phyloP scores from a whole-genome alignment of 2,329 filamentous ascomycete species.

The Pseudogymnoascus verrucosus region DNA sequence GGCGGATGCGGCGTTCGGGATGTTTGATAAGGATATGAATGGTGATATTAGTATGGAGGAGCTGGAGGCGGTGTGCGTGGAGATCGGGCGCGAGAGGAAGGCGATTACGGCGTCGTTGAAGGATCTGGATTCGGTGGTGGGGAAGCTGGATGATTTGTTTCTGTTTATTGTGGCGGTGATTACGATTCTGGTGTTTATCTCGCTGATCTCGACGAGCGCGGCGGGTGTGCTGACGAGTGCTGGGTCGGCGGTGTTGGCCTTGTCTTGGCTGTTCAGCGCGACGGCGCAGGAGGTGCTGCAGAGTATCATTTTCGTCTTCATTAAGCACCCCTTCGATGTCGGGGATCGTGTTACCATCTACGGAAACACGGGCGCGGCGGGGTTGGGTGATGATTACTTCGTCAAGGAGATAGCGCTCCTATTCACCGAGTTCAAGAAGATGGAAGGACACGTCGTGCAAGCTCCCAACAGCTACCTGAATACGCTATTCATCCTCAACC shows the following conservation, averaged over 20 bases:
- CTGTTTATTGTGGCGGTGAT: conserved; percentile 79
- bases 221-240: conserved; percentile 84
- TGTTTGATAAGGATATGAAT: conserved; percentile 96
- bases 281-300: conserved; percentile 93
- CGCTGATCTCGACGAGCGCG: conserved; percentile 83
- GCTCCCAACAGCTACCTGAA: conserved; percentile 93
- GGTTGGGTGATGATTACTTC: conserved; percentile 87
- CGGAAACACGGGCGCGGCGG: conserved; percentile 71
- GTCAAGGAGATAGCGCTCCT: conserved; percentile 89
- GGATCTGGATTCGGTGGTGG: conserved; percentile 87
- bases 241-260: conserved; percentile 76
- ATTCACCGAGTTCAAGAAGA: conserved; percentile 97
- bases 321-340: conserved; percentile 96
- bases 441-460: conserved; percentile 93
- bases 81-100: conserved; percentile 90
- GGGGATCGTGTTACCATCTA: conserved; percentile 90
- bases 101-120: conserved; percentile 91
- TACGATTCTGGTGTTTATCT: conserved; percentile 77
- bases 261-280: conserved; percentile 87
- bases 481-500: conserved; percentile 88
- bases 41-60: conserved; percentile 95
- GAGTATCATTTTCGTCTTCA: conserved; percentile 89
- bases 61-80: conserved; percentile 84
- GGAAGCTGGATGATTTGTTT: conserved; percentile 82
- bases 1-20: conserved; percentile 77